Percentiles rank a stretch among this genome's conserved stretches.
These are phyloP conservation scores for Claviceps sp. DNA, from an alignment of 2,329 filamentous ascomycete genomes.

Conservation along the genomic window DNA sequence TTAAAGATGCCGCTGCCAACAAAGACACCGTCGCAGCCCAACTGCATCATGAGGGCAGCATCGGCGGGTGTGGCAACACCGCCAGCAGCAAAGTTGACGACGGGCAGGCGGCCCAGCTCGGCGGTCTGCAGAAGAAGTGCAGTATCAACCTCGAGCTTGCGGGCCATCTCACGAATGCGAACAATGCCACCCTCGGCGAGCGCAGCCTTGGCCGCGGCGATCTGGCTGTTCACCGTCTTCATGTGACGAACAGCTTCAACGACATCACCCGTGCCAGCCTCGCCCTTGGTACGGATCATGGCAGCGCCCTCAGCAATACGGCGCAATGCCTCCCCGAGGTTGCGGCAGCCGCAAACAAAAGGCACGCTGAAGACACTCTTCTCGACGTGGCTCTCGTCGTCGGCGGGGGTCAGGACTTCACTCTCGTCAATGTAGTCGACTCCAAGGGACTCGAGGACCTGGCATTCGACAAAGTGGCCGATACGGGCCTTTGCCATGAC, in stretches of 20 bases:
- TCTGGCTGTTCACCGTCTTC: constrained; percentile 75
- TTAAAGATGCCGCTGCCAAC: constrained; percentile 98
- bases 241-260: constrained; percentile 95
- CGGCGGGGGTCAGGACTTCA: constrained; percentile 92
- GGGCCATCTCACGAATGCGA: constrained; percentile 56
- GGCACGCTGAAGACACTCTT: constrained; percentile 73
- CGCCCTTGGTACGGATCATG: constrained; percentile 98
- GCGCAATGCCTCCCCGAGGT: constrained; percentile 83
- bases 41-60: constrained; percentile 94
- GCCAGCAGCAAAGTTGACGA: constrained; percentile 97
- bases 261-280: constrained; percentile 93
- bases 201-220: constrained; percentile 65
- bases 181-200: constrained; percentile 40
- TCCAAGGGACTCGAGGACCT: constrained; percentile 88
- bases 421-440: constrained; percentile 98
- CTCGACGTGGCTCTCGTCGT: constrained; percentile 81
- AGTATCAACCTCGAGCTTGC: constrained; percentile 67
- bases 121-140: constrained; percentile 76
- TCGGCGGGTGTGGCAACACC: constrained; percentile 98
- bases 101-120: constrained; percentile 73
- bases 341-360: constrained; percentile 93
- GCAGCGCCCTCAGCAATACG: constrained; percentile 87
- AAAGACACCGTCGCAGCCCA: constrained; percentile 95
- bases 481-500: constrained; percentile 99
- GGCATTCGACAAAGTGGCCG: constrained; percentile 95